Conservation (phyloP, 108 stramenopile genomes). For the Cylindrotheca fusiformis region DNA sequence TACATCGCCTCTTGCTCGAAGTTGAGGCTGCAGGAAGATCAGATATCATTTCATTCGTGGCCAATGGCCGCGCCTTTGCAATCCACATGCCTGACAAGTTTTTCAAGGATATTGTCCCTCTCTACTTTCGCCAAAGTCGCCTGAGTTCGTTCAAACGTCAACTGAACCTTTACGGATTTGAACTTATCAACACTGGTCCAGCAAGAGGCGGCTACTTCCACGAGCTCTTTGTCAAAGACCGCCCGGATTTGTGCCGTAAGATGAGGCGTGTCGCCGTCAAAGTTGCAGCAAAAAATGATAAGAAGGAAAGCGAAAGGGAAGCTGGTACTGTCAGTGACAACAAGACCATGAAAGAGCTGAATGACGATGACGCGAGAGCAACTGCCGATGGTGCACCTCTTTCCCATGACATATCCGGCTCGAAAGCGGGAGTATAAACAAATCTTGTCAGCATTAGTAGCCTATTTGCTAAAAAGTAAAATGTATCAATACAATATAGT, state of each 20-base stretch:
- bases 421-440: no score
- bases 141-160: constrained; percentile 91
- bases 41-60: constrained; percentile 70
- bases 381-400: no score
- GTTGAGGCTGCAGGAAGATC: constrained; percentile 62
- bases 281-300: no score
- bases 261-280: no score
- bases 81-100: constrained; percentile 71
- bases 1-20: constrained; percentile 62
- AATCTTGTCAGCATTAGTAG: no score
- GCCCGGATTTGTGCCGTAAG: constrained; percentile 47
- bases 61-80: constrained; percentile 68
- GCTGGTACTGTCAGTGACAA: no score
- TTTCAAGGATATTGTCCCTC: constrained; percentile 73
- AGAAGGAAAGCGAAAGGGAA: no score
- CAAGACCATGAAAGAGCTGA: no score
- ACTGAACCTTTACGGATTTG: constrained; percentile 89
- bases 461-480: no score
- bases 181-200: constrained; percentile 69
- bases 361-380: no score
- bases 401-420: no score
- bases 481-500: no score
- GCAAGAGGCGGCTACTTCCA: constrained; percentile 81
- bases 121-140: constrained; percentile 88
- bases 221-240: constrained; percentile 69